phyloP scores from a whole-genome alignment of 164 flowering plant genomes.

The Sextonia rubra region DNA sequence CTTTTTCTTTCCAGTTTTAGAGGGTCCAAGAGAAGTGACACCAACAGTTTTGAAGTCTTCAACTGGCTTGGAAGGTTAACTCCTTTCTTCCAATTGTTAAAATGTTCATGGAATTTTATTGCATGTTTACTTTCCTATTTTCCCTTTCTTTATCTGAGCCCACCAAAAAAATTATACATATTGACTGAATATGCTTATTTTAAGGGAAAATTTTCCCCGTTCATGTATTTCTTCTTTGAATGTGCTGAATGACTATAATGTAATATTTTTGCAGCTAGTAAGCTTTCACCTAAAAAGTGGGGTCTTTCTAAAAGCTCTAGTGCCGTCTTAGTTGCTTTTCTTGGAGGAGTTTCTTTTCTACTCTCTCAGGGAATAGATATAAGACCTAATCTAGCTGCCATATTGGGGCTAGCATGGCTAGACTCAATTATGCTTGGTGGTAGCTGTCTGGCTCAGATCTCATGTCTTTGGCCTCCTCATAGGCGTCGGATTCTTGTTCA shows the following conservation, averaged over 20 bases:
- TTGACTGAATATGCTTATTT: neutral
- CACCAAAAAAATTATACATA: neutral
- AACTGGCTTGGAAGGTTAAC: constrained; percentile 86
- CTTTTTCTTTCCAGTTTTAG: constrained; percentile 55
- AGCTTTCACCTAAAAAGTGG: constrained; percentile 95
- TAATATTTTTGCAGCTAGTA: constrained; percentile 41
- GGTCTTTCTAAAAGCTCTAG: constrained; percentile 78
- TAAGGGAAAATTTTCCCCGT: neutral
- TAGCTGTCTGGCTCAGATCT: constrained; percentile 75
- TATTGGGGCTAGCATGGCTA: constrained; percentile 63
- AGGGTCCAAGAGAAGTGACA: constrained; percentile 81
- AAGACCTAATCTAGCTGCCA: constrained; percentile 71
- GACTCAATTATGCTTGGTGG: constrained; percentile 91
- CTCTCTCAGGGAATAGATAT: constrained; percentile 80
- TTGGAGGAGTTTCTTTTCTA: constrained; percentile 69
- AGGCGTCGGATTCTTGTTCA: constrained; percentile 87
- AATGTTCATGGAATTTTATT: neutral
- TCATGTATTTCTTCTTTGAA: neutral
- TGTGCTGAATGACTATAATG: too few species aligned
- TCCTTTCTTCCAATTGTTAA: neutral
- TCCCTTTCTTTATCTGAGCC: neutral
- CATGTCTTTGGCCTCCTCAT: constrained; percentile 91
- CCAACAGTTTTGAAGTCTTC: constrained; percentile 67
- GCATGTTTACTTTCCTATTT: neutral
- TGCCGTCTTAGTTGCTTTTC: constrained; percentile 44